A percentile compares a stretch with the other conserved stretches of the same genome.
These are phyloP conservation scores for Kalmanozyma brasiliensis DNA, from an alignment of 1,284 basidiomycete species.

Conservation along the genomic window DNA sequence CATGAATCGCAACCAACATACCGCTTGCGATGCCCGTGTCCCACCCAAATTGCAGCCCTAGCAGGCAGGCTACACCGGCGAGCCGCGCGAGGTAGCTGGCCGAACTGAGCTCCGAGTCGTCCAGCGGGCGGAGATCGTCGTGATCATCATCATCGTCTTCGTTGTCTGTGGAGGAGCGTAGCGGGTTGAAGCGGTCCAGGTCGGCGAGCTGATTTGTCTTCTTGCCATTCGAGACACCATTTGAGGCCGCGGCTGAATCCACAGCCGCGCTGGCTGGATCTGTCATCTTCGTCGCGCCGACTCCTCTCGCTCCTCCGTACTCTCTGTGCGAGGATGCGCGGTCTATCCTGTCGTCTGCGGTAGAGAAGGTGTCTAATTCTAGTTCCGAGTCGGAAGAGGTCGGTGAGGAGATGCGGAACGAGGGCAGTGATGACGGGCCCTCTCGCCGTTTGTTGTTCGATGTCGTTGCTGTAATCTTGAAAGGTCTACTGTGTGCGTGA, in stretches of 20 bases:
- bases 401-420: slow-evolving; percentile 39
- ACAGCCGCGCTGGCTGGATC: slow-evolving; percentile 18
- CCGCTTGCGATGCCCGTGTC: slow-evolving; percentile 56
- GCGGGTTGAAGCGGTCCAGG: slow-evolving; percentile 28
- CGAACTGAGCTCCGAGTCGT: slow-evolving; percentile 32
- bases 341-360: slow-evolving; percentile 5
- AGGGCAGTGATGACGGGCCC: slow-evolving; percentile 25
- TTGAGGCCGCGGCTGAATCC: not conserved
- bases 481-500: too few relatives aligned
- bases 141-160: slow-evolving; percentile 13
- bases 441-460: slow-evolving; percentile 19
- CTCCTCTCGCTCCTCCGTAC: not conserved
- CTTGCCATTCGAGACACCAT: not conserved
- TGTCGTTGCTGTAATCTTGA: slow-evolving; percentile 21
- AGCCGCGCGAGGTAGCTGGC: slow-evolving; percentile 45
- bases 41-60: slow-evolving; percentile 53
- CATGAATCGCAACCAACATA: slow-evolving; percentile 58
- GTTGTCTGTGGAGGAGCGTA: slow-evolving; percentile 9
- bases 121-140: slow-evolving; percentile 14
- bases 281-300: slow-evolving; percentile 13
- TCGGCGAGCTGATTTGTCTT: slow-evolving; percentile 10
- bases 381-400: slow-evolving; percentile 20
- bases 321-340: too few relatives aligned
- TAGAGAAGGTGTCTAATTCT: slow-evolving; percentile 34
- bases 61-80: slow-evolving; percentile 47